Conservation (phyloP, 2,329 filamentous ascomycete genomes). For the Ilyonectria sp. region DNA sequence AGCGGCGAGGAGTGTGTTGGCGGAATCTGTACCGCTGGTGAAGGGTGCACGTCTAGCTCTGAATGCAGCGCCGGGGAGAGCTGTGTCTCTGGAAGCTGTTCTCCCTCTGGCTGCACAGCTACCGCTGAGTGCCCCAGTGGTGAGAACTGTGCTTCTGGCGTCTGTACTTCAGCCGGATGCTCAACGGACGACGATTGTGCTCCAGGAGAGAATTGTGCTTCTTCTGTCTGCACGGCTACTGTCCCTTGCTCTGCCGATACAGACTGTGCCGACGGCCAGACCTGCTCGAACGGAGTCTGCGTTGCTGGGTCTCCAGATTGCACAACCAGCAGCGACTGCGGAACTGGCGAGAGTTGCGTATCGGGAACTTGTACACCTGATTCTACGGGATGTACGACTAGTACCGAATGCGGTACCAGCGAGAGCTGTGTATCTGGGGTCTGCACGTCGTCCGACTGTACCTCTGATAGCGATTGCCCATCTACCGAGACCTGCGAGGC, state of each 20-base stretch:
- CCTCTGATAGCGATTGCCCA: constrained; percentile 1
- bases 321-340: background rate
- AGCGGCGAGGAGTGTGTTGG: background rate
- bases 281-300: background rate
- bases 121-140: background rate
- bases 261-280: constrained; percentile 1
- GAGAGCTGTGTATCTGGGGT: constrained; percentile 1
- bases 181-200: constrained; percentile 1
- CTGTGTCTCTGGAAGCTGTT: background rate
- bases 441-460: background rate
- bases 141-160: background rate
- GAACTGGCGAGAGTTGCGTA: background rate
- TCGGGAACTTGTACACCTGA: background rate
- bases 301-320: background rate
- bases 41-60: background rate
- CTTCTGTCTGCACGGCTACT: background rate
- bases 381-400: background rate
- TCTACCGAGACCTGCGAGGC: constrained; percentile 2
- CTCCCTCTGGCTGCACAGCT: background rate
- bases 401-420: background rate
- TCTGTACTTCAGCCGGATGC: background rate
- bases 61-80: background rate
- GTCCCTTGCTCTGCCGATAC: background rate
- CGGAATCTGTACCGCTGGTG: constrained; percentile 8
- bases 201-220: background rate